phyloP scores from a whole-genome alignment of 805 yeast species.

The Ogataea neopini region DNA sequence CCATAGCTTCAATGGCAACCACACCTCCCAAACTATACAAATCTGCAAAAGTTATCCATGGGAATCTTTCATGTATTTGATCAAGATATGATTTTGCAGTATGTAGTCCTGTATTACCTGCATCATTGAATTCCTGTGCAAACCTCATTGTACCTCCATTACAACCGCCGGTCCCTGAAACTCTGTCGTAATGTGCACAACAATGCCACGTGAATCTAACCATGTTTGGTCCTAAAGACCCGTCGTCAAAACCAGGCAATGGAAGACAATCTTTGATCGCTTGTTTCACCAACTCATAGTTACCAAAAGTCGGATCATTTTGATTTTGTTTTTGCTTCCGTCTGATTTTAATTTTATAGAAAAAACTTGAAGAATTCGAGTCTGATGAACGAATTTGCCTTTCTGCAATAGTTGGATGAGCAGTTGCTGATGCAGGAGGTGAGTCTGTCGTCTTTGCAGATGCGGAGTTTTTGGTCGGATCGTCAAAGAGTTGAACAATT shows the following conservation, averaged over 20 bases:
- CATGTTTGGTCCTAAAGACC: constrained; percentile 74
- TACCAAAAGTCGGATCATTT: constrained; percentile 27
- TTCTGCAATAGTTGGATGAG: constrained; percentile 6
- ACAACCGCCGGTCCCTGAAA: constrained; percentile 58
- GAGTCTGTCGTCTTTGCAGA: neutral
- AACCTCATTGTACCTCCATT: constrained; percentile 69
- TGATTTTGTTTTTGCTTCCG: constrained; percentile 18
- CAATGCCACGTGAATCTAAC: constrained; percentile 87
- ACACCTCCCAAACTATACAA: constrained; percentile 80
- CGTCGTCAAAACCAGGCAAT: constrained; percentile 55
- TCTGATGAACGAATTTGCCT: constrained; percentile 14
- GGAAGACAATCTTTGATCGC: constrained; percentile 39
- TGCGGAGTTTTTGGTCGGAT: constrained; percentile 7
- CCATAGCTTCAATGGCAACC: constrained; percentile 72
- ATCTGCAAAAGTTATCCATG: constrained; percentile 79
- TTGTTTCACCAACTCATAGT: constrained; percentile 36
- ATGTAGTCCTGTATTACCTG: constrained; percentile 64
- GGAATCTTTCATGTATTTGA: constrained; percentile 55
- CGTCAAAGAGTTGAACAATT: constrained; percentile 17
- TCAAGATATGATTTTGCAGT: constrained; percentile 57
- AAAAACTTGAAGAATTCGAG: constrained; percentile 17
- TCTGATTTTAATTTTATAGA: constrained; percentile 33
- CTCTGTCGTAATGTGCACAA: constrained; percentile 74
- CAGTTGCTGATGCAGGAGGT: neutral
- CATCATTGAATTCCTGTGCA: constrained; percentile 54